phyloP scores from a whole-genome alignment of 345 rosid species.

The Boechera stricta region DNA sequence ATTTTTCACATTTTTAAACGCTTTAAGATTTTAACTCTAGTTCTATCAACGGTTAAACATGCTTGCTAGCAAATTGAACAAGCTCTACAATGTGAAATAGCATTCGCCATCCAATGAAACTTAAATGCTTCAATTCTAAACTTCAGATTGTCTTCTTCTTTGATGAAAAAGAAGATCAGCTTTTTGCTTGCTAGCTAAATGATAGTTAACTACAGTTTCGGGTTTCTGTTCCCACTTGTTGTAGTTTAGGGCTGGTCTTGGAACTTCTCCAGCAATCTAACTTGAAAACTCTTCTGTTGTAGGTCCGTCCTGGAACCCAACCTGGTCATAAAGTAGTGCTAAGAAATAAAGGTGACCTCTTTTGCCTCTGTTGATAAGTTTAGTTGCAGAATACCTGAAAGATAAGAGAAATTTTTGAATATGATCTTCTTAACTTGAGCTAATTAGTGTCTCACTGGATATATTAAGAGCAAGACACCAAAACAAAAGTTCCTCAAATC shows the following conservation, averaged over 20 bases:
- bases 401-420: conserved; percentile 1
- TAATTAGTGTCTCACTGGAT: not conserved
- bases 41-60: not conserved
- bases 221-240: not conserved
- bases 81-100: not conserved
- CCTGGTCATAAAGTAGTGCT: conserved; percentile 98
- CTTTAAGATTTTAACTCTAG: not conserved
- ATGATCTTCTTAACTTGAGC: not conserved
- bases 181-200: conserved; percentile 10
- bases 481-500: not conserved
- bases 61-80: conserved; percentile 4
- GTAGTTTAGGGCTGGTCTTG: not conserved
- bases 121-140: not conserved
- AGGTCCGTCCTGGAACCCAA: conserved; percentile 97
- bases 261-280: conserved; percentile 16
- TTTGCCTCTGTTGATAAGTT: conserved; percentile 17
- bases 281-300: conserved; percentile 34
- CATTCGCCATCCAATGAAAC: not conserved
- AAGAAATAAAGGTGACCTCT: conserved; percentile 82
- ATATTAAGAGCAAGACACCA: not conserved
- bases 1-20: conserved; percentile 6
- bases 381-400: conserved; percentile 9
- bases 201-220: not conserved
- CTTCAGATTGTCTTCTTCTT: conserved; percentile 5
- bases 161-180: not conserved